phyloP scores from a whole-genome alignment of 225 moss, liverwort and hornwort species.

The Rhytidiadelphus loreus region DNA sequence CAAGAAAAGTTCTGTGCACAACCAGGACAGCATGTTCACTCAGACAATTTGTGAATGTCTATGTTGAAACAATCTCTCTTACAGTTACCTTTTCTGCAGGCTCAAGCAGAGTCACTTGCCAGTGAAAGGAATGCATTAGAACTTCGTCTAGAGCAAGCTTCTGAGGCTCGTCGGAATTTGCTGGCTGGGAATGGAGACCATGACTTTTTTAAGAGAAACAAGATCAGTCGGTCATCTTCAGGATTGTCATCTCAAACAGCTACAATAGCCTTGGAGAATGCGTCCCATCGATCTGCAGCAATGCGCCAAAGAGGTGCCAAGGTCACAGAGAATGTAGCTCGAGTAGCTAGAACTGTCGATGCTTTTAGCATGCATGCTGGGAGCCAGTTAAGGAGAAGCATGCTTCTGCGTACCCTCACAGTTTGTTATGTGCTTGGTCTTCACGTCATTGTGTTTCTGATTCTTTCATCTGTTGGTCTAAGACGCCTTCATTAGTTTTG shows the following conservation, averaged over 20 bases:
- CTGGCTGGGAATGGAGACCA: conserved; percentile 52
- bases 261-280: conserved; percentile 48
- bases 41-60: not conserved
- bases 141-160: conserved; percentile 54
- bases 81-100: conserved; percentile 16
- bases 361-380: conserved; percentile 75
- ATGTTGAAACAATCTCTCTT: not conserved
- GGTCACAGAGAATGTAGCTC: conserved; percentile 65
- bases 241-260: conserved; percentile 48
- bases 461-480: conserved; percentile 54
- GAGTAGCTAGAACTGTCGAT: conserved; percentile 64
- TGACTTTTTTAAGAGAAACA: conserved; percentile 70
- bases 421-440: conserved; percentile 67
- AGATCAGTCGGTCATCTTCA: conserved; percentile 52
- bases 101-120: conserved; percentile 74
- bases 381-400: conserved; percentile 61
- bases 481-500: conserved; percentile 20
- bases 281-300: conserved; percentile 37
- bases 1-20: not conserved
- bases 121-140: conserved; percentile 78
- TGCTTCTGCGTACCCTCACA: conserved; percentile 62
- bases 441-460: conserved; percentile 61
- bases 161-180: conserved; percentile 45
- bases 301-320: conserved; percentile 66
- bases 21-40: not conserved